Base-by-base conservation (phyloP, 106 monocot genomes). In the Triglochin maritima region DNA sequence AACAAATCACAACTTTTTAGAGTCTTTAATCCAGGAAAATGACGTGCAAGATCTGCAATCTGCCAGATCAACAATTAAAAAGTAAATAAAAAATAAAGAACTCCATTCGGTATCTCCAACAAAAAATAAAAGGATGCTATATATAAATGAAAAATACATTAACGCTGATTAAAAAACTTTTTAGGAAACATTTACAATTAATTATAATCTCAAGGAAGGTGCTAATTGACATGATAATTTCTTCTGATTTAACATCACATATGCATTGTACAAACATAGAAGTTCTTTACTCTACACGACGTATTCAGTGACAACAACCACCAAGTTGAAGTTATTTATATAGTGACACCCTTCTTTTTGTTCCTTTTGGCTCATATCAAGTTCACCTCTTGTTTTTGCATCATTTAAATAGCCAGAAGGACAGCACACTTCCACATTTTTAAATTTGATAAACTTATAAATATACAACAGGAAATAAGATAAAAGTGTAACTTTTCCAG, bases 1-100 rank as follows among this genome's bases (percentile, higher is more conserved):
- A 75, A 71, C 58, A 89, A 67, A 74, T 89, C 85, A 75, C 89
- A 82, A 69, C 89, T 89, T 76, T 68, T 79, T 56, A 81, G 47
- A 10, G 85, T 81, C 71, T 50, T 81, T 59, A 89, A 61, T 57
- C 63, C 68, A 44, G 89, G 83, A 62, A 83, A 83, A 10, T 8
- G 48, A 4, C 69, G 57, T 47, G 89, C 80, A 78, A 89, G 85
- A 75, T 75, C 69, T 13, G 62, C 70, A 53, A 89, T 72, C 89
- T 88, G 77, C 29, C 59, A 44, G 43, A 66, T 50, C 57, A 67
- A 71, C 49, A 62, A 56, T 50, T 44, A 4, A 11, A 50, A n/a
- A 13, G 41, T 70, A 17, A 74, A 55, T 55, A 55, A 44, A 53
- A 43, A 12, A 8, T 3, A 10, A 53, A n/a, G n/a, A n/a, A n/a